Percentiles rank a stretch among this genome's conserved stretches.
phyloP scores from a whole-genome alignment of 331 rosid species.

The Pyrus hybrid region DNA sequence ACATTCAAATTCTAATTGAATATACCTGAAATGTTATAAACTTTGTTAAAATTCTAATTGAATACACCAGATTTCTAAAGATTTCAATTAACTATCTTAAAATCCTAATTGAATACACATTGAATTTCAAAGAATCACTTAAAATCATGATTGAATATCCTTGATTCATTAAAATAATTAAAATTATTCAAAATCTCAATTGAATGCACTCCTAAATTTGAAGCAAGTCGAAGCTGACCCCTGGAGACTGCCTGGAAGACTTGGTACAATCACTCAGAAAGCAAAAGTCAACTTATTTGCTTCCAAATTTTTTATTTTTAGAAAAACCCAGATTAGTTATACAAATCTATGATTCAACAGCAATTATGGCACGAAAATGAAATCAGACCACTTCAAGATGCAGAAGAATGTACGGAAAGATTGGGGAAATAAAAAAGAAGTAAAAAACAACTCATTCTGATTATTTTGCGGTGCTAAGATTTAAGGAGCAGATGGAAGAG shows the following conservation, averaged over 20 bases:
- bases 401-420: neutral
- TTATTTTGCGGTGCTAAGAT: neutral
- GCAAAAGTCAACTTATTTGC: neutral
- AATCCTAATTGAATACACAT: too few relatives aligned
- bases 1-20: too few relatives aligned
- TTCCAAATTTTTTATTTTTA: neutral
- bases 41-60: too few relatives aligned
- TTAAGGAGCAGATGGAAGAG: neutral
- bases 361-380: neutral
- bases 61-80: too few relatives aligned
- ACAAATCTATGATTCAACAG: neutral
- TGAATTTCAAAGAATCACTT: too few relatives aligned
- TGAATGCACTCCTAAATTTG: neutral
- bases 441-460: neutral
- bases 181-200: fast-evolving
- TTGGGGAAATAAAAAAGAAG: neutral
- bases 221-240: neutral
- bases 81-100: too few relatives aligned
- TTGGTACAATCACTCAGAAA: neutral
- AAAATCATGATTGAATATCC: too few relatives aligned
- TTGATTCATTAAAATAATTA: too few relatives aligned
- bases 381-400: neutral
- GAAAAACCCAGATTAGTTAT: neutral
- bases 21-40: too few relatives aligned
- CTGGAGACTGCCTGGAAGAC: neutral